Base-by-base conservation (phyloP, 2,329 filamentous ascomycete genomes). In the Bipolaris cookei region DNA sequence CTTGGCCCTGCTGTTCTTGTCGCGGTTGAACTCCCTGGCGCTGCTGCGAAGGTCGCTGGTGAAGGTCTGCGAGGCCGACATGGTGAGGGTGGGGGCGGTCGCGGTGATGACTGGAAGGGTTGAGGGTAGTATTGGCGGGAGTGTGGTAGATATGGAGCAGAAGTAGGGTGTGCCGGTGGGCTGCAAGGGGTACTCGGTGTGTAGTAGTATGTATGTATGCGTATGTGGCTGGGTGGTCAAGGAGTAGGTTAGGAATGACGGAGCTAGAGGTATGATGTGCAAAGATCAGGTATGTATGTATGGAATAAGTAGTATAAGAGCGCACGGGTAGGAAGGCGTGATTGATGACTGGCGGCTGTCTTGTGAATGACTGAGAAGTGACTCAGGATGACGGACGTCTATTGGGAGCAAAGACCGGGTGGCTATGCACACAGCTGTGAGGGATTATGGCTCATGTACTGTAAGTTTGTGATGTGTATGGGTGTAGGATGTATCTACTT, bases 41-140 rank as follows among this genome's bases (percentile, higher is more conserved):
- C 76, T 76, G 72, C 79, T 80, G 70, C 84, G 84, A 61, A 86
- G 78, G 70, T 87, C 84, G 71, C 75, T 71, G 66, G 79, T 80
- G 68, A 80, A 75, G 69, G 77, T 74, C 72, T 80, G 79, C 65
- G 80, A 77, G 66, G 78, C 71, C 64, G 79, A 76, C 79, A 81
- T 81, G 72, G 45, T 68, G 64, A 55, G 39, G 47, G 23, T 37
- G 23, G 16, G 32, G 54, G 21, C 63, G 57, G 28, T 45, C 46
- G 16, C 16, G 20, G 23, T 6, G 42, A 54, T 49, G 46, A 51
- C 48, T 54, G 58, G 18, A 23, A 23, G 23, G 2, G 18, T 42
- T 25, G 16, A 47, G 5, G 44, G 42, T 53, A 35, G 11, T n/a
- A 44, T 30, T 54, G 42, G 21, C 6, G 42, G 25, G n/a, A 23